Evolutionary conservation across 306 rosid species (phyloP).

Genomic region (Crataegus laevigata): DNA sequence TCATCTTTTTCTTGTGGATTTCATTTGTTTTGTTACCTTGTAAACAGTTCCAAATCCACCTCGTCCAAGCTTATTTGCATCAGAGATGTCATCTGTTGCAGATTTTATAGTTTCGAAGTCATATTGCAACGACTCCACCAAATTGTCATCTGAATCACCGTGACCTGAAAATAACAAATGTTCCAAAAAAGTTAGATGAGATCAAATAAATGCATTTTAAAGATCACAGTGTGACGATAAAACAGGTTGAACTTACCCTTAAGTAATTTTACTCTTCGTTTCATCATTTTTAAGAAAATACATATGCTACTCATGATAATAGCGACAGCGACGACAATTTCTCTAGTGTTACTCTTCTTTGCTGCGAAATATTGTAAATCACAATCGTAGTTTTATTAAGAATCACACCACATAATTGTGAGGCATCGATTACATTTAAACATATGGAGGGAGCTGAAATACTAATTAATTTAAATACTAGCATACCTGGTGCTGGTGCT

Average conservation of each 20-base stretch:
- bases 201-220: no score
- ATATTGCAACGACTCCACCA: constrained; percentile 11
- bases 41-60: constrained; percentile 54
- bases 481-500: constrained; percentile 12
- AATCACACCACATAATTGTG: neutral
- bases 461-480: no score
- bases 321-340: neutral
- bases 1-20: neutral
- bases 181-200: neutral
- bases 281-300: neutral
- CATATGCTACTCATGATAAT: neutral
- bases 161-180: neutral
- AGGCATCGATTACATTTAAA: neutral
- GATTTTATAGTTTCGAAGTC: constrained; percentile 25
- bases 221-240: neutral
- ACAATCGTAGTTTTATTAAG: neutral
- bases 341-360: neutral
- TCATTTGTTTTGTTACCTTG: constrained; percentile 24
- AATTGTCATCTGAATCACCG: neutral
- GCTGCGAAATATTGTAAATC: neutral
- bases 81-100: constrained; percentile 40
- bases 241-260: neutral
- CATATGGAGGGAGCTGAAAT: neutral
- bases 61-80: constrained; percentile 41
- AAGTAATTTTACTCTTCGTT: neutral